A percentile compares a stretch with the other conserved stretches of the same genome.
Evolutionary conservation across 1,284 basidiomycete genomes (phyloP).

Genomic region (Abortiporus biennis): DNA sequence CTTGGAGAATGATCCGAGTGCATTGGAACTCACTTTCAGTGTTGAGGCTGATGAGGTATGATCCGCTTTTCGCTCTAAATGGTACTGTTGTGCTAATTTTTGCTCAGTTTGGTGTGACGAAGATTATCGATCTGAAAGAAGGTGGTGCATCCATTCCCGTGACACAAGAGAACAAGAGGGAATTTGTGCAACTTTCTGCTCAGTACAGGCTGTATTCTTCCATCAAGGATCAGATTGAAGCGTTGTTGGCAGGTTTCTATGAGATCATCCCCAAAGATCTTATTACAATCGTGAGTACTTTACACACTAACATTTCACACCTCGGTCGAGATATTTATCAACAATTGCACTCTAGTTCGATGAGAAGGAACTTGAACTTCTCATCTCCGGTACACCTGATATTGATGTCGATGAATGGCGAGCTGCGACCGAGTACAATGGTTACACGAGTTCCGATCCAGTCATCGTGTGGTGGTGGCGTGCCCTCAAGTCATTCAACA

Average conservation of each 20-base stretch:
- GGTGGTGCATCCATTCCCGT: conserved; percentile 79
- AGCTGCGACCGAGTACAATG: conserved; percentile 89
- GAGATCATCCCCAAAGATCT: conserved; percentile 91
- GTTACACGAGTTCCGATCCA: conserved; percentile 82
- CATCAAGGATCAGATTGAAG: conserved; percentile 95
- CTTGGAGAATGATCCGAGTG: conserved; percentile 84
- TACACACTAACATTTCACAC: not conserved
- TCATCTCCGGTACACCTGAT: conserved; percentile 97
- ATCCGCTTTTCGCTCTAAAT: conserved; percentile 6
- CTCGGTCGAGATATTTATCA: conserved; percentile 23
- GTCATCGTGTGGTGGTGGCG: conserved; percentile 99
- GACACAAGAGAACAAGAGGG: conserved; percentile 93
- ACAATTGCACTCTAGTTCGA: conserved; percentile 66
- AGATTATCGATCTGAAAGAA: conserved; percentile 82
- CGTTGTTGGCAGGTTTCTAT: conserved; percentile 89
- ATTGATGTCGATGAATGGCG: conserved; percentile 99
- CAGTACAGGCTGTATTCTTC: conserved; percentile 92
- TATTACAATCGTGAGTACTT: conserved; percentile 61
- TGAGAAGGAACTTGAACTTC: conserved; percentile 95
- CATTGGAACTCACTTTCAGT: conserved; percentile 83
- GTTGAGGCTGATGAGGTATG: conserved; percentile 86
- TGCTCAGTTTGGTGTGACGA: conserved; percentile 79
- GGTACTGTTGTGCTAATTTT: conserved; percentile 4
- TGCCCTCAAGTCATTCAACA: conserved; percentile 94
- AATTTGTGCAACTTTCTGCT: conserved; percentile 91